These are phyloP conservation scores for Sugiyamaella sp. DNA, from an alignment of 1,139 yeast genomes.

Conservation along the genomic window DNA sequence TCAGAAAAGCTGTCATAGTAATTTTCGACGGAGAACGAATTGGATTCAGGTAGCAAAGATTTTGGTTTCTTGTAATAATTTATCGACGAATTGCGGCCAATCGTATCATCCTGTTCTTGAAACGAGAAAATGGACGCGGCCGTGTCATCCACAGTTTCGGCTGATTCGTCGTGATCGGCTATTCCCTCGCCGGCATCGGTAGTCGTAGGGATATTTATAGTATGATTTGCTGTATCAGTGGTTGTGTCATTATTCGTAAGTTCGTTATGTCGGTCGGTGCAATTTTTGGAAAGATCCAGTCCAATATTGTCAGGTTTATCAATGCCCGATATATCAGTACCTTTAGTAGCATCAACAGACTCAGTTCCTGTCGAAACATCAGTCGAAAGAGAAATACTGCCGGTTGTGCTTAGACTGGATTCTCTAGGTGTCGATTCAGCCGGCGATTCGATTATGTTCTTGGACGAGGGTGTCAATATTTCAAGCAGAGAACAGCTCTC, in stretches of 20 bases:
- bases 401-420: background rate
- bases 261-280: background rate
- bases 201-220: background rate
- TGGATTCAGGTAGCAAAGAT: background rate
- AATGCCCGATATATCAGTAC: no score
- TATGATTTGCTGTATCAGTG: no score
- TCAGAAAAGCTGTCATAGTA: conserved; percentile 15
- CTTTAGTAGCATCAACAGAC: no score
- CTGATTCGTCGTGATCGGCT: conserved; percentile 12
- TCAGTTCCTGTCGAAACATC: background rate
- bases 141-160: conserved; percentile 25
- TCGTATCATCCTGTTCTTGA: conserved; percentile 26
- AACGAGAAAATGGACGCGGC: conserved; percentile 38
- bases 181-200: background rate
- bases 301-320: background rate
- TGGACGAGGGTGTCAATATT: conserved; percentile 1
- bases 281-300: no score
- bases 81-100: conserved; percentile 37
- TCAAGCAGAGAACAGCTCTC: background rate
- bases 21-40: conserved; percentile 10
- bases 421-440: background rate
- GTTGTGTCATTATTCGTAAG: background rate
- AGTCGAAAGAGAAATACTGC: background rate
- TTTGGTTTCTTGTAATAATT: conserved; percentile 37
- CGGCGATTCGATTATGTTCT: conserved; percentile 1